A percentile compares a stretch with the other conserved stretches of the same genome.
These are phyloP conservation scores for Astrephomene gubernaculifera DNA, from an alignment of 139 green algal genomes.

Conservation along the genomic window DNA sequence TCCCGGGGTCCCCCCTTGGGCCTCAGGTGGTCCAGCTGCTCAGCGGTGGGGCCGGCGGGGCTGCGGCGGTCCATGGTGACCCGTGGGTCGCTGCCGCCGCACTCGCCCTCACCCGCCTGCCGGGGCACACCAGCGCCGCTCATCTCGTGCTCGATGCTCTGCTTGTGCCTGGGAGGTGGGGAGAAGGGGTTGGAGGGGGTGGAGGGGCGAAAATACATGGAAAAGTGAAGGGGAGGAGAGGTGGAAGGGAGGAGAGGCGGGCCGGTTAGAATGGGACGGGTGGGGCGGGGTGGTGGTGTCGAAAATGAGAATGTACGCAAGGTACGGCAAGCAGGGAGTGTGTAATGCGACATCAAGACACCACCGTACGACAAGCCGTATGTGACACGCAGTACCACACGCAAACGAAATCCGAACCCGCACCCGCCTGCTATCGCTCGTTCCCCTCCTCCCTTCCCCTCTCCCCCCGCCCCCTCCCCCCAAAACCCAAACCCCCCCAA, in stretches of 20 bases:
- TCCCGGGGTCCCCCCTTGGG: background rate
- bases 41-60: background rate
- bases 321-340: too few relatives aligned
- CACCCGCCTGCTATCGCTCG: background rate
- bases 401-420: too few relatives aligned
- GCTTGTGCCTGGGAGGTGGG: background rate
- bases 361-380: too few relatives aligned
- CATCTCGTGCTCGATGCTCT: conserved; percentile 12
- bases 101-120: background rate
- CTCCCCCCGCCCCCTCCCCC: background rate
- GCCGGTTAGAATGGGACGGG: too few relatives aligned
- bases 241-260: too few relatives aligned
- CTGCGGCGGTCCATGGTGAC: conserved; percentile 7
- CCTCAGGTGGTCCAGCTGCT: conserved; percentile 21
- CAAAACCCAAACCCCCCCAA: background rate
- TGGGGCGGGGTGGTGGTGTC: too few relatives aligned
- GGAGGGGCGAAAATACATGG: too few relatives aligned
- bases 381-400: too few relatives aligned
- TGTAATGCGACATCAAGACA: too few relatives aligned
- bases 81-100: too few relatives aligned
- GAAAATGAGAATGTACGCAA: too few relatives aligned
- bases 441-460: background rate
- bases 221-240: too few relatives aligned
- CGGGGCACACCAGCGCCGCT: background rate
- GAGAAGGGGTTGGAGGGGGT: background rate